Conservation (phyloP, 192 early-diverging fungal species). For the Lunasporangiospora selenospora region DNA sequence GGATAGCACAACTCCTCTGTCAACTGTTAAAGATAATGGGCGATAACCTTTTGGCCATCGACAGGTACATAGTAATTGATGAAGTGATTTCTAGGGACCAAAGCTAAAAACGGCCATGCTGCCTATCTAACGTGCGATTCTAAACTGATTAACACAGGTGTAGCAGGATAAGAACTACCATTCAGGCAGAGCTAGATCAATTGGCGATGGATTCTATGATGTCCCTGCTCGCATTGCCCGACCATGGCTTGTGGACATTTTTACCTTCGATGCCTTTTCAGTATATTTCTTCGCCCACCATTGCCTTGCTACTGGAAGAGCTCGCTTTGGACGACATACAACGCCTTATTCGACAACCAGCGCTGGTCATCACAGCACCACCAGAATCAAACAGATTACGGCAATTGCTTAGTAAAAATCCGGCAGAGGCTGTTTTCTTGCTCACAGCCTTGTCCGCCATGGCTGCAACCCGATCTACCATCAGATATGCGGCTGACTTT, state of each 20-base stretch:
- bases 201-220: slow-evolving; percentile 12
- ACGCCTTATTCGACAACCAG: slow-evolving; percentile 5
- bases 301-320: slow-evolving; percentile 14
- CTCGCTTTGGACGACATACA: slow-evolving; percentile 24
- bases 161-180: background rate
- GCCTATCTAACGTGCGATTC: too few species aligned
- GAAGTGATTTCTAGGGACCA: too few species aligned
- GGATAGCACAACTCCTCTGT: slow-evolving; percentile 46
- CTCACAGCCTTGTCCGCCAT: slow-evolving; percentile 51
- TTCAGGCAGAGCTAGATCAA: slow-evolving; percentile 17
- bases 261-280: slow-evolving; percentile 41
- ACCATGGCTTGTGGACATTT: slow-evolving; percentile 36
- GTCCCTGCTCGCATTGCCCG: slow-evolving; percentile 15
- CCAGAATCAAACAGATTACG: slow-evolving; percentile 18
- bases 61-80: too few species aligned
- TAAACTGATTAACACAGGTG: too few species aligned
- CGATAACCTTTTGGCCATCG: slow-evolving; percentile 21
- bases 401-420: slow-evolving; percentile 22
- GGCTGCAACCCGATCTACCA: slow-evolving; percentile 20
- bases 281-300: slow-evolving; percentile 19
- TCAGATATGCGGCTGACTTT: background rate
- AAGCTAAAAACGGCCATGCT: too few species aligned
- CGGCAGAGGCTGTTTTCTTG: slow-evolving; percentile 52
- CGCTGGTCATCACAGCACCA: background rate
- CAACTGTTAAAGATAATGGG: slow-evolving; percentile 49